A percentile compares a stretch with the other conserved stretches of the same genome.
These are phyloP conservation scores for Corymbia citriodora DNA, from an alignment of 441 rosid species.

Conservation along the genomic window DNA sequence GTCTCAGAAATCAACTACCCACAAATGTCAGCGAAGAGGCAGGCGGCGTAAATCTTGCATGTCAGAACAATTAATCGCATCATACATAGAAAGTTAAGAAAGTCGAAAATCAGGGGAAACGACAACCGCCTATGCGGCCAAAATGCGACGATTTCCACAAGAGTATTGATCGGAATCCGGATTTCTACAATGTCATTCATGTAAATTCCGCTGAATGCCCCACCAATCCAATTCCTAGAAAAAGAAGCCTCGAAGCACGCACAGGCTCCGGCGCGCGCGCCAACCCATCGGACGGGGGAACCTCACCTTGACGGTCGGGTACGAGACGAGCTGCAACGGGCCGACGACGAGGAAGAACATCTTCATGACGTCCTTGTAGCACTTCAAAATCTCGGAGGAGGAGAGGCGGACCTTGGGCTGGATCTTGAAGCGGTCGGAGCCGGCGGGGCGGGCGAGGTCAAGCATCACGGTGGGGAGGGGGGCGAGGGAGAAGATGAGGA, in stretches of 20 bases:
- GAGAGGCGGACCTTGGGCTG: constrained; percentile 83
- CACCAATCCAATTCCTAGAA: not conserved
- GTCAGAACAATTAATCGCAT: not conserved
- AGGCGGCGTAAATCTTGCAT: not conserved
- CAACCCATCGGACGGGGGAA: not conserved
- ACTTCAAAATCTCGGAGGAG: constrained; percentile 44
- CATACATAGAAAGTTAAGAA: not conserved
- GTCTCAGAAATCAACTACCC: not conserved
- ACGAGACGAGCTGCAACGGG: constrained; percentile 77
- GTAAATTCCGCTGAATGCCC: not conserved
- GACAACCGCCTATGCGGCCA: not conserved
- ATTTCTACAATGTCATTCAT: not conserved
- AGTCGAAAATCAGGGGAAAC: not conserved
- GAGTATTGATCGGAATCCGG: not conserved
- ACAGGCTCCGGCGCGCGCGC: not conserved
- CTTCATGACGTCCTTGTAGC: constrained; percentile 77
- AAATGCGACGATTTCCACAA: not conserved
- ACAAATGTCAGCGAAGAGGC: not conserved
- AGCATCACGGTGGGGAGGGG: constrained; percentile 64
- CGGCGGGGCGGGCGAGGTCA: constrained; percentile 43
- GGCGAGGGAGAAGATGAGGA: constrained; percentile 57
- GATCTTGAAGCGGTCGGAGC: constrained; percentile 63
- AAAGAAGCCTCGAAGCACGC: not conserved
- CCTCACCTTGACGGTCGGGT: constrained; percentile 70
- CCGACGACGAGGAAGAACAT: constrained; percentile 77